These are phyloP conservation scores for Podospora bellae-mahoneyi DNA, from an alignment of 495 filamentous ascomycete species.

Conservation along the genomic window DNA sequence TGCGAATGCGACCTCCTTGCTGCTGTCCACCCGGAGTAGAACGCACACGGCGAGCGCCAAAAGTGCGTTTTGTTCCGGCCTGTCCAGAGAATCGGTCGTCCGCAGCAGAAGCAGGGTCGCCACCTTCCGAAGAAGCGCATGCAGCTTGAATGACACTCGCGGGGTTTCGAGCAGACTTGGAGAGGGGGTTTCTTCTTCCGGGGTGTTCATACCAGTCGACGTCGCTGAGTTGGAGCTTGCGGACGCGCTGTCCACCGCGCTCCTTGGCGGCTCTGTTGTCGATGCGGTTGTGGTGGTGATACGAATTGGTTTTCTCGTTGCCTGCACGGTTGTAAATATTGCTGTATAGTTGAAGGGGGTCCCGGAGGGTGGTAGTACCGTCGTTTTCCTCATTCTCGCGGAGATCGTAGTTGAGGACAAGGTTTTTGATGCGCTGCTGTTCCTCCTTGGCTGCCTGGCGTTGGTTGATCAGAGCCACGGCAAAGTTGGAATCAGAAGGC, in stretches of 20 bases:
- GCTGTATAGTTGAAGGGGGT: conserved; percentile 35
- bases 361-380: conserved; percentile 56
- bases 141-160: neutral
- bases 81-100: neutral
- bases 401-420: conserved; percentile 94
- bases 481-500: conserved; percentile 91
- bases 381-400: conserved; percentile 70
- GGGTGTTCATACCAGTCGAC: conserved; percentile 81
- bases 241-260: conserved; percentile 74
- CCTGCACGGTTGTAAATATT: conserved; percentile 48
- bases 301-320: conserved; percentile 47
- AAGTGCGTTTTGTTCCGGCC: neutral
- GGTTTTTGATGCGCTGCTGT: conserved; percentile 94
- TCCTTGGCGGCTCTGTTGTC: conserved; percentile 68
- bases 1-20: neutral
- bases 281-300: conserved; percentile 47
- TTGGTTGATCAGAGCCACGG: conserved; percentile 90
- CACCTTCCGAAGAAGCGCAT: neutral
- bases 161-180: neutral
- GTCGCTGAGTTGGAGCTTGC: conserved; percentile 91
- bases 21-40: neutral
- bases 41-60: neutral
- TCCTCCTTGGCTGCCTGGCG: conserved; percentile 93
- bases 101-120: neutral
- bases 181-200: neutral